A percentile compares a stretch with the other conserved stretches of the same genome.
phyloP scores from a whole-genome alignment of 176 grass and related monocot species.

The Canna indica region DNA sequence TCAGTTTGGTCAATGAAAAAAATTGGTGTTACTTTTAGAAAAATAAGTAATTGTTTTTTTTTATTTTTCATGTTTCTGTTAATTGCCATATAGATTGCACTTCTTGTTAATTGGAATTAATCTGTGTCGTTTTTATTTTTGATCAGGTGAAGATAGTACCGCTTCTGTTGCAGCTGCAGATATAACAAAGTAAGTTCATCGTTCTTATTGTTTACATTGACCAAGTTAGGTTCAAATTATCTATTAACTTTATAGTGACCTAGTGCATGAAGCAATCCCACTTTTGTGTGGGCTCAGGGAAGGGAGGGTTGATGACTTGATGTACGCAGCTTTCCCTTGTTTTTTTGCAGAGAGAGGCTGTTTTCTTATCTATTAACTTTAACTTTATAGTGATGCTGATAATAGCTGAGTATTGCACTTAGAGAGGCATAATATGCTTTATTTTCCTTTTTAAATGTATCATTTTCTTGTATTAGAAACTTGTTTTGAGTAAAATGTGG shows the following conservation, averaged over 20 bases:
- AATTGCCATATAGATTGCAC: conserved; percentile 9
- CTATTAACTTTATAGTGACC: background rate
- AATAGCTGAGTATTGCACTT: no score
- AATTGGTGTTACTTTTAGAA: background rate
- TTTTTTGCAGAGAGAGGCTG: no score
- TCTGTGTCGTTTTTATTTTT: conserved; percentile 21
- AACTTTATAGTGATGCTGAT: no score
- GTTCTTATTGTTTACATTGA: background rate
- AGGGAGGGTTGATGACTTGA: no score
- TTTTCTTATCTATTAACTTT: no score
- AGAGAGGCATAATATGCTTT: background rate
- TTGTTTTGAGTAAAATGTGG: background rate
- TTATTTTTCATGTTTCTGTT: conserved; percentile 11
- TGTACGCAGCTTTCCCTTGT: no score
- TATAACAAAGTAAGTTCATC: conserved; percentile 77
- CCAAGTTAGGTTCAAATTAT: background rate
- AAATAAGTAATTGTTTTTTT: background rate
- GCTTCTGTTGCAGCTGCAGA: conserved; percentile 59
- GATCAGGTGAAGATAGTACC: conserved; percentile 44
- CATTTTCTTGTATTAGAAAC: background rate
- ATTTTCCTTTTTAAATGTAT: background rate
- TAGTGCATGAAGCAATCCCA: no score
- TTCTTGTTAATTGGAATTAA: conserved; percentile 24
- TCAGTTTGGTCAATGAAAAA: background rate
- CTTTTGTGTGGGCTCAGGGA: no score